A percentile compares a stretch with the other conserved stretches of the same genome.
Evolutionary conservation across 768 basidiomycete species (phyloP).

Genomic region (Lentinula detonsa): DNA sequence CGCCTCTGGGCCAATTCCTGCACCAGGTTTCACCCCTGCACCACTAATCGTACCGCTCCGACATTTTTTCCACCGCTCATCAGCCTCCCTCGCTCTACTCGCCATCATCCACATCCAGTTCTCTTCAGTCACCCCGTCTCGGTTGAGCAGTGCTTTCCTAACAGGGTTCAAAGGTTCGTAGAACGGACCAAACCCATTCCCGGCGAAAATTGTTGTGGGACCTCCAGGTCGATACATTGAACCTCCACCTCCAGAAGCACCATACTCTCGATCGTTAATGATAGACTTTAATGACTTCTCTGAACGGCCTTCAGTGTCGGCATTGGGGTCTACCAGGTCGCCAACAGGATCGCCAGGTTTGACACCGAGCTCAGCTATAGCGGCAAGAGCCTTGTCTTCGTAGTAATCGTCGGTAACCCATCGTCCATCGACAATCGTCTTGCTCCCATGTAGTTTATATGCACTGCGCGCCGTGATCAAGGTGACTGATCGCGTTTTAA

Average conservation of each 20-base stretch:
- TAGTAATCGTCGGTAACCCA: constrained; percentile 97
- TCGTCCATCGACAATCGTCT: constrained; percentile 82
- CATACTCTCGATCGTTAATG: background rate
- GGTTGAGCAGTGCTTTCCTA: constrained; percentile 67
- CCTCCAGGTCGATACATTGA: constrained; percentile 89
- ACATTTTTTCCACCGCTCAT: constrained; percentile 56
- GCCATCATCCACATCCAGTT: constrained; percentile 92
- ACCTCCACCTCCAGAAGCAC: constrained; percentile 36
- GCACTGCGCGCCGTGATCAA: constrained; percentile 89
- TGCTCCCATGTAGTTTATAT: constrained; percentile 91
- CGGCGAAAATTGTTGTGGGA: constrained; percentile 88
- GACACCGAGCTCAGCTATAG: constrained; percentile 76
- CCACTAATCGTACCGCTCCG: constrained; percentile 25
- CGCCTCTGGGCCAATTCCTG: constrained; percentile 35
- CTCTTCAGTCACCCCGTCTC: constrained; percentile 80
- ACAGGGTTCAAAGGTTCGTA: constrained; percentile 84
- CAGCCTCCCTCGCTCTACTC: constrained; percentile 54
- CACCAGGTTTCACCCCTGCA: constrained; percentile 45
- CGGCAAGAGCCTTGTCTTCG: constrained; percentile 75
- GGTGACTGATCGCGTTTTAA: constrained; percentile 89
- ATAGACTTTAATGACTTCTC: constrained; percentile 25
- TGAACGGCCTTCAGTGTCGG: constrained; percentile 39
- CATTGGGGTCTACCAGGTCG: constrained; percentile 73
- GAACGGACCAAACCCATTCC: constrained; percentile 79
- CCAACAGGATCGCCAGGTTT: constrained; percentile 80